phyloP scores from a whole-genome alignment of 192 early-diverging fungal species.

The Geranomyces michiganensis region DNA sequence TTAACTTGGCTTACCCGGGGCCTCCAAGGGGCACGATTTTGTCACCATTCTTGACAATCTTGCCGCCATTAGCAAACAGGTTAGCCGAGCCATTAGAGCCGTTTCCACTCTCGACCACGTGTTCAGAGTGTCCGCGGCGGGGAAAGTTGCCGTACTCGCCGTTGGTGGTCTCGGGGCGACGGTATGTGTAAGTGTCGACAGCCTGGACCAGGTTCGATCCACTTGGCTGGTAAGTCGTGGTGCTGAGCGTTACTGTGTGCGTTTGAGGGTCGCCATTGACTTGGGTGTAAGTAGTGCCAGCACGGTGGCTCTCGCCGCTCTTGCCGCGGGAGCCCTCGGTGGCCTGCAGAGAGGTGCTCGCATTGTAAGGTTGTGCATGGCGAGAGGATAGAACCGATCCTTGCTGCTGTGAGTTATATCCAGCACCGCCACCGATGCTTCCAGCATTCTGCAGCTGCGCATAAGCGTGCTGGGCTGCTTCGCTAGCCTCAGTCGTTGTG shows the following conservation, averaged over 20 bases:
- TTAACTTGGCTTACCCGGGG: conserved; percentile 21
- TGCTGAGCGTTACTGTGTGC: conserved; percentile 30
- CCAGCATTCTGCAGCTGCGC: neutral
- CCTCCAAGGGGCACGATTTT: conserved; percentile 25
- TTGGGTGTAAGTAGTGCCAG: conserved; percentile 22
- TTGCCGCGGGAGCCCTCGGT: neutral
- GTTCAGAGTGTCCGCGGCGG: conserved; percentile 21
- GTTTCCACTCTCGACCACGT: neutral
- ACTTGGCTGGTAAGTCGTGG: conserved; percentile 19
- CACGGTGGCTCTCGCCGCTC: neutral
- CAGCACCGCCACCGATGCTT: neutral
- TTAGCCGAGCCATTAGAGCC: neutral
- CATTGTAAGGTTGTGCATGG: neutral
- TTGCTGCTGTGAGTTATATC: neutral
- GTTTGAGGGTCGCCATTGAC: conserved; percentile 34
- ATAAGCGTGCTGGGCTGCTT: conserved; percentile 15
- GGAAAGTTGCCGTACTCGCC: conserved; percentile 39
- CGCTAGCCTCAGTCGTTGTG: neutral
- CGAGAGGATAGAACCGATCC: neutral
- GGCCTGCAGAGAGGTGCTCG: neutral
- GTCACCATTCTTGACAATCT: conserved; percentile 29
- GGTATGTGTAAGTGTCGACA: conserved; percentile 32
- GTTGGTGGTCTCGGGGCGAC: conserved; percentile 35
- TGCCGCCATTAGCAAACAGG: conserved; percentile 23
- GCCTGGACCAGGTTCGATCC: conserved; percentile 22